A percentile compares a stretch with the other conserved stretches of the same genome.
Evolutionary conservation across 2,329 filamentous ascomycete genomes (phyloP).

Genomic region (Simplicillium sp.): DNA sequence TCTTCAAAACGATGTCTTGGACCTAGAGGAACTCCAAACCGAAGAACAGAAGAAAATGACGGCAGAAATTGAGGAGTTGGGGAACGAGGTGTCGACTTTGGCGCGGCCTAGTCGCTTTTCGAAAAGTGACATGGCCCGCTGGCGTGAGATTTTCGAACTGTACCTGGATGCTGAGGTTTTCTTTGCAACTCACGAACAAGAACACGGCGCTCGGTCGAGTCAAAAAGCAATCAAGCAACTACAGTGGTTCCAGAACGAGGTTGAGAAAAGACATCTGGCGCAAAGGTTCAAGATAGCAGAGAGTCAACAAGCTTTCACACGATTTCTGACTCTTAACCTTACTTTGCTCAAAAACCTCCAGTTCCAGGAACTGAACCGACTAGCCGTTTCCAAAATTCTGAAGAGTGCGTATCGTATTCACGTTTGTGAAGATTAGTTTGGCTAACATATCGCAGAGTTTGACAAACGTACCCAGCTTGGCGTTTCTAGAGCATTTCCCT

Average conservation of each 20-base stretch:
- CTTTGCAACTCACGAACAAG: constrained; percentile 66
- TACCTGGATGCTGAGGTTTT: constrained; percentile 76
- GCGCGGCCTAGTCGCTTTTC: constrained; percentile 54
- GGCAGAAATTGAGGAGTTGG: constrained; percentile 53
- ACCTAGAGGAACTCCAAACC: constrained; percentile 58
- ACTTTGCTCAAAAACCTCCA: constrained; percentile 69
- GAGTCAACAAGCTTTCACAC: constrained; percentile 54
- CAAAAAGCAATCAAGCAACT: constrained; percentile 58
- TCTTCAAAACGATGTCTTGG: constrained; percentile 60
- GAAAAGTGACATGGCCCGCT: constrained; percentile 60
- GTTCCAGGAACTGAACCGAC: constrained; percentile 77
- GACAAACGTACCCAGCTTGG: constrained; percentile 75
- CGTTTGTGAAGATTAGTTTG: neutral
- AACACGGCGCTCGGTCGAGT: constrained; percentile 59
- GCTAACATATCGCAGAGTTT: constrained; percentile 50
- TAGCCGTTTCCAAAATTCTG: constrained; percentile 71
- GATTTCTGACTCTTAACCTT: constrained; percentile 65
- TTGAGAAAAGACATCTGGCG: constrained; percentile 49
- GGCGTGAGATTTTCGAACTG: constrained; percentile 73
- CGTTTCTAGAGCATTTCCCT: constrained; percentile 53
- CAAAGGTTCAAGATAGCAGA: constrained; percentile 56
- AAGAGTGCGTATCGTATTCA: constrained; percentile 51
- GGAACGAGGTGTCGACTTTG: constrained; percentile 52
- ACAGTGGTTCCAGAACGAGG: constrained; percentile 61
- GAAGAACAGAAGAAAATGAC: constrained; percentile 56